Evolutionary conservation across 2,329 filamentous ascomycete genomes (phyloP).

Genomic region (Ophiostoma sp.): DNA sequence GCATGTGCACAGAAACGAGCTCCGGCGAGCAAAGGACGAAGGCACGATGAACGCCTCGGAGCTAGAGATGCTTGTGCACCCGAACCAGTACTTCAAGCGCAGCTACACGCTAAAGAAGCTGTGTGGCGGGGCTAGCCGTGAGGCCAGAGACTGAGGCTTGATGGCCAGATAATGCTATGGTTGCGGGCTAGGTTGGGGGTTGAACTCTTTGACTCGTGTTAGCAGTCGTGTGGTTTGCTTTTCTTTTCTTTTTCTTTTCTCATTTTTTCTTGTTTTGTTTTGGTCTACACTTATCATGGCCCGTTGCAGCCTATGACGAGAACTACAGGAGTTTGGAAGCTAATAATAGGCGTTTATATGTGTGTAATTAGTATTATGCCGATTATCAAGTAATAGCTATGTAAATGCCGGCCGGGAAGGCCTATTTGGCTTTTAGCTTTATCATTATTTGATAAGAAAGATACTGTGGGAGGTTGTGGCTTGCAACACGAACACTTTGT

Average conservation of each 20-base stretch:
- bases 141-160: conserved; percentile 36
- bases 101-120: conserved; percentile 85
- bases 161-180: neutral
- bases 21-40: conserved; percentile 71
- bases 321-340: conserved; percentile 10
- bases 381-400: no score
- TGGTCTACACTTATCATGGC: neutral
- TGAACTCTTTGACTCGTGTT: conserved; percentile 37
- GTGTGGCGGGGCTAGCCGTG: conserved; percentile 43
- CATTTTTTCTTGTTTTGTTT: neutral
- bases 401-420: no score
- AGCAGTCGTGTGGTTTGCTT: neutral
- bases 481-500: no score
- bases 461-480: no score
- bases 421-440: no score
- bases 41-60: conserved; percentile 66
- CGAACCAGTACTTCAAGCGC: conserved; percentile 96
- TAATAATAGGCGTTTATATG: conserved; percentile 8
- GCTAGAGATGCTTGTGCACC: conserved; percentile 91
- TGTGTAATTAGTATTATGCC: no score
- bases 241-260: neutral
- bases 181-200: conserved; percentile 40
- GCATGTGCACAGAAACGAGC: conserved; percentile 69
- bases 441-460: no score
- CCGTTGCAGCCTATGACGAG: neutral